Conservation (phyloP, 768 basidiomycete genomes). For the Calocybe indica region DNA sequence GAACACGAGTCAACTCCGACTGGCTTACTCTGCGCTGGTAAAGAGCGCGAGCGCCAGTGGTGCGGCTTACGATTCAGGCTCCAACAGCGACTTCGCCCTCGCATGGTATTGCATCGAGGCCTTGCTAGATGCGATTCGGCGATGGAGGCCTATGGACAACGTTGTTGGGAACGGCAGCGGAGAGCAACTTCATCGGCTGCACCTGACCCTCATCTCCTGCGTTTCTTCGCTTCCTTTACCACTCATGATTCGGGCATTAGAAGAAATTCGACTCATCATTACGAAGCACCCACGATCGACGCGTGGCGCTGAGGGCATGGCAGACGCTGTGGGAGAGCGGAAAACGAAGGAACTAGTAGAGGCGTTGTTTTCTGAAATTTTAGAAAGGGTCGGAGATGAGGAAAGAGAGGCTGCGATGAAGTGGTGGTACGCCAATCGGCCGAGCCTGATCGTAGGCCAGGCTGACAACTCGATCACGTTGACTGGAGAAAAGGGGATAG, state of each 20-base stretch:
- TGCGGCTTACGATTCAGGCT: conserved; percentile 8
- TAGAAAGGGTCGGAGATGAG: conserved; percentile 57
- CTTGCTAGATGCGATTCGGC: conserved; percentile 42
- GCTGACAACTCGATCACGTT: conserved; percentile 1
- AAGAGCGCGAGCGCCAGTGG: conserved; percentile 47
- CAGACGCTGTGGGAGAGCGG: conserved; percentile 9
- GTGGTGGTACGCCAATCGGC: conserved; percentile 64
- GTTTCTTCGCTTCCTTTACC: conserved; percentile 55
- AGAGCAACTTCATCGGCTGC: conserved; percentile 44
- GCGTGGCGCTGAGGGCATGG: conserved; percentile 10
- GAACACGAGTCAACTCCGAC: conserved; percentile 57
- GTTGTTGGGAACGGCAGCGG: conserved; percentile 11
- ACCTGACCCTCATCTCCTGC: conserved; percentile 57
- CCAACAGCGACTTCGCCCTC: conserved; percentile 34
- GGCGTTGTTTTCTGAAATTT: conserved; percentile 57
- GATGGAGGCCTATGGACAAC: conserved; percentile 11
- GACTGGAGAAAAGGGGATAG: conserved; percentile 4
- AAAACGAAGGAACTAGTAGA: conserved; percentile 42
- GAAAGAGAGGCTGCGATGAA: conserved; percentile 62
- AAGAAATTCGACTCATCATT: conserved; percentile 35
- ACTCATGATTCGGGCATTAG: conserved; percentile 51
- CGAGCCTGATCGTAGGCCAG: conserved; percentile 4
- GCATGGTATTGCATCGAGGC: conserved; percentile 65
- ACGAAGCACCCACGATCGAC: conserved; percentile 17
- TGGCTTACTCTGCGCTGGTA: conserved; percentile 73